Evolutionary conservation across 306 rosid species (phyloP).

Genomic region (Abrus pulchellus): DNA sequence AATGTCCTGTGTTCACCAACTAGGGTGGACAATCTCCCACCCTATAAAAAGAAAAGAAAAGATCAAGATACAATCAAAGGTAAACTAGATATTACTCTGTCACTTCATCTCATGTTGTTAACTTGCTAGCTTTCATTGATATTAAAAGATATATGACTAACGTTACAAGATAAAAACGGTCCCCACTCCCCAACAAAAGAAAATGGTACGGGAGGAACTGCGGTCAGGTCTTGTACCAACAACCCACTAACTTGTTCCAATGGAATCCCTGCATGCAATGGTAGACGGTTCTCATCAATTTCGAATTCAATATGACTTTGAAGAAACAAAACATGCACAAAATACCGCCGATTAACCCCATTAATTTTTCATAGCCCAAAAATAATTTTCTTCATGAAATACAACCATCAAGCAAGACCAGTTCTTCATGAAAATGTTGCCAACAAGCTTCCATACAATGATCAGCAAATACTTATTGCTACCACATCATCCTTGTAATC

Average conservation of each 20-base stretch:
- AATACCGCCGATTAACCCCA: slow-evolving; percentile 7
- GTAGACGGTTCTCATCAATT: slow-evolving; percentile 40
- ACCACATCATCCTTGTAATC: slow-evolving; percentile 36
- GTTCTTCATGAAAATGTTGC: slow-evolving; percentile 29
- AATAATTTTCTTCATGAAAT: slow-evolving; percentile 3
- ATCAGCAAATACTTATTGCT: slow-evolving; percentile 32
- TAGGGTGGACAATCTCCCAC: neutral
- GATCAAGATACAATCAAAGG: slow-evolving; percentile 16
- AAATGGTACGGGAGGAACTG: slow-evolving; percentile 23
- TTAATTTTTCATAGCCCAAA: slow-evolving; percentile 1
- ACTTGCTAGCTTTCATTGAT: slow-evolving; percentile 19
- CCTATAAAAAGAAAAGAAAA: neutral
- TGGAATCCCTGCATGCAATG: slow-evolving; percentile 39
- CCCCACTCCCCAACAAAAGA: neutral
- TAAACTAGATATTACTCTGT: slow-evolving; percentile 5
- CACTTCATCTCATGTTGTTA: slow-evolving; percentile 30
- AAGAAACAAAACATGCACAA: slow-evolving; percentile 31
- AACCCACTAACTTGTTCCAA: slow-evolving; percentile 32
- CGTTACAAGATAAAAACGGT: slow-evolving; percentile 25
- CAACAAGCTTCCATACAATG: slow-evolving; percentile 41
- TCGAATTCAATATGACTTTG: slow-evolving; percentile 20
- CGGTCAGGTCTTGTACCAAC: slow-evolving; percentile 33
- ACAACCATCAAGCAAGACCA: slow-evolving; percentile 37
- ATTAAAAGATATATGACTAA: slow-evolving; percentile 43
- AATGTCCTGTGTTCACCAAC: neutral